These are phyloP conservation scores for Picochlorum sp. DNA, from an alignment of 139 green algal species.

Conservation along the genomic window DNA sequence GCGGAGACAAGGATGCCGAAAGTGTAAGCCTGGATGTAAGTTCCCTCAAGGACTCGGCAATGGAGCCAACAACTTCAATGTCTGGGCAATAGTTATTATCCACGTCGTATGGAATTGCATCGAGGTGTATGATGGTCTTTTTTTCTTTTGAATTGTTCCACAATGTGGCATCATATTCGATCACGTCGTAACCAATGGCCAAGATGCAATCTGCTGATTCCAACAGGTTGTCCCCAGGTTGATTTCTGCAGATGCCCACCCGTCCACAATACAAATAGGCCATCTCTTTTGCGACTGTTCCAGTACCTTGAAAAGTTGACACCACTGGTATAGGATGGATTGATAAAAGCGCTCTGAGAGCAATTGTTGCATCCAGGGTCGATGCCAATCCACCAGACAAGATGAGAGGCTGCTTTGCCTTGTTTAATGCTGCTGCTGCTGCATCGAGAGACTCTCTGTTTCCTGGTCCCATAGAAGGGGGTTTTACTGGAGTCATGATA, in stretches of 20 bases:
- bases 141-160: slow-evolving; percentile 6
- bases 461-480: not conserved
- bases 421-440: slow-evolving; percentile 5
- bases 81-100: slow-evolving; percentile 13
- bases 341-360: not conserved
- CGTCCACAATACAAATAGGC: slow-evolving; percentile 12
- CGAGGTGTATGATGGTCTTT: slow-evolving; percentile 15
- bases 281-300: slow-evolving; percentile 10
- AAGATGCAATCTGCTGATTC: slow-evolving; percentile 11
- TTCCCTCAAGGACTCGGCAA: not conserved
- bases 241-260: slow-evolving; percentile 8
- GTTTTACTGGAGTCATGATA: not conserved
- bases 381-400: slow-evolving; percentile 11
- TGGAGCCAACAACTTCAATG: slow-evolving; percentile 16
- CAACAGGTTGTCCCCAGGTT: slow-evolving; percentile 11
- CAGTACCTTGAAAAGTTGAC: slow-evolving; percentile 13
- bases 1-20: not conserved
- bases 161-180: slow-evolving; percentile 11
- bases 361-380: not conserved
- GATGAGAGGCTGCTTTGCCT: slow-evolving; percentile 3
- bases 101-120: slow-evolving; percentile 6
- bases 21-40: slow-evolving; percentile 7
- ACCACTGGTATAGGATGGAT: slow-evolving; percentile 7
- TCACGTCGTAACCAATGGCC: slow-evolving; percentile 8
- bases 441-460: not conserved